Evolutionary conservation across 129 eudicot genomes (phyloP).

Genomic region (Centella asiatica): DNA sequence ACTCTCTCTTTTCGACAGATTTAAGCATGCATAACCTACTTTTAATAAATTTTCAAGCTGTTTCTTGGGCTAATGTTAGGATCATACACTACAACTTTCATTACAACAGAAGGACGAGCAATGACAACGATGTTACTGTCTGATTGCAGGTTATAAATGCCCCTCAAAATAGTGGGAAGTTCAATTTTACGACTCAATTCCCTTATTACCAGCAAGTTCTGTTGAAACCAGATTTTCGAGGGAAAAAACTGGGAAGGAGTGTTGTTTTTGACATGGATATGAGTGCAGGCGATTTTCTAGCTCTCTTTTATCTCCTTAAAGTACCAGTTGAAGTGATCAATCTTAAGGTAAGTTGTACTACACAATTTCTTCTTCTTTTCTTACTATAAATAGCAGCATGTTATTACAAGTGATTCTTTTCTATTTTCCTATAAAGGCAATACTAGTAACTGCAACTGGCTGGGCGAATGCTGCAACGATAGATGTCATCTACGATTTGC

Average conservation of each 20-base stretch:
- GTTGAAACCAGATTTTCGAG: slow-evolving; percentile 53
- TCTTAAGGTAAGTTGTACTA: slow-evolving; percentile 48
- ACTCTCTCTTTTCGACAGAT: background rate
- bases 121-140: no score
- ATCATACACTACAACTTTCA: no score
- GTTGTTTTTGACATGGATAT: slow-evolving; percentile 88
- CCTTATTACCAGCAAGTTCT: slow-evolving; percentile 48
- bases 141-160: slow-evolving; percentile 51
- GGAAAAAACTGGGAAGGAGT: slow-evolving; percentile 41
- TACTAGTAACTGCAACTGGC: slow-evolving; percentile 70
- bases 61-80: no score
- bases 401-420: slow-evolving; percentile 1
- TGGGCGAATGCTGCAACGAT: slow-evolving; percentile 93
- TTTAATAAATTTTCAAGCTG: background rate
- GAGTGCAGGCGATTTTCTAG: slow-evolving; percentile 92
- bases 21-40: background rate
- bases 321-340: slow-evolving; percentile 53
- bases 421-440: slow-evolving; percentile 39
- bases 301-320: slow-evolving; percentile 65
- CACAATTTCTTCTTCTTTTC: background rate
- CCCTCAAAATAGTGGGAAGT: slow-evolving; percentile 51
- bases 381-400: background rate
- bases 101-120: no score
- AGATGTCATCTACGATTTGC: slow-evolving; percentile 68
- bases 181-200: slow-evolving; percentile 71